Base-by-base conservation (phyloP, 371 early-diverging fungal genomes). In the Saksenaea vasiformis region DNA sequence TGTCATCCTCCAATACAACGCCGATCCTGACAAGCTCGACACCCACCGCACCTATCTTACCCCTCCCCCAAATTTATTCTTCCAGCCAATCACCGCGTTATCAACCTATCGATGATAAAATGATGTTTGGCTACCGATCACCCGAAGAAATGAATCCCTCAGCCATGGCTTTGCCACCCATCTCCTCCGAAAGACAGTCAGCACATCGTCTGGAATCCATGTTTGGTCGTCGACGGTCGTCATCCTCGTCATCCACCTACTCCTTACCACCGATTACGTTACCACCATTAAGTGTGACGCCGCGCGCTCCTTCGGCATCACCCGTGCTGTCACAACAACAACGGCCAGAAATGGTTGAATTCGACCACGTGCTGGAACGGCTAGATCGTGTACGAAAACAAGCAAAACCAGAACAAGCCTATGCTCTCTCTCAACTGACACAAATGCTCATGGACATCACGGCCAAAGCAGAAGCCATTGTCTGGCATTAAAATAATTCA, bases 231-330 rank as follows among this genome's bases (percentile, higher is more conserved):
- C 51, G 51, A 47, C 51, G 51, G 51, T 47, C 51, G 2, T 47
- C 51, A 7, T 47, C 51, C n/a, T 22, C 51, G 3, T 47, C 51
- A 22, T 47, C 64, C 8, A 47, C 9, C 19, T 63, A 31, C 24
- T 58, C 65, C 17, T 56, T 65, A 43, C 65, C 65, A 35, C 65
- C 65, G n/a, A 65, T 65, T 11, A 54, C 66, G 56, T 53, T 61
- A 44, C 60, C 66, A 19, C 55, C 67, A 13, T 28, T 62, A 5
- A 51, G 41, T n/a, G n/a, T 26, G 15, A 17, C 57, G 15, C 7
- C 57, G 34, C 57, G 28, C 36, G 51, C 57, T 1, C 57, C 35
- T 24, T 39, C 57, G 36, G 39, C 38, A 13, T 38, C 54, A 14
- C 56, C 65, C 15, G 27, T 59, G 5, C 31, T 24, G 10, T 31